Evolutionary conservation across 495 filamentous ascomycete species (phyloP), one percentile per base, ranked within the genome.

Genomic region (Parathielavia hyrcaniae): DNA sequence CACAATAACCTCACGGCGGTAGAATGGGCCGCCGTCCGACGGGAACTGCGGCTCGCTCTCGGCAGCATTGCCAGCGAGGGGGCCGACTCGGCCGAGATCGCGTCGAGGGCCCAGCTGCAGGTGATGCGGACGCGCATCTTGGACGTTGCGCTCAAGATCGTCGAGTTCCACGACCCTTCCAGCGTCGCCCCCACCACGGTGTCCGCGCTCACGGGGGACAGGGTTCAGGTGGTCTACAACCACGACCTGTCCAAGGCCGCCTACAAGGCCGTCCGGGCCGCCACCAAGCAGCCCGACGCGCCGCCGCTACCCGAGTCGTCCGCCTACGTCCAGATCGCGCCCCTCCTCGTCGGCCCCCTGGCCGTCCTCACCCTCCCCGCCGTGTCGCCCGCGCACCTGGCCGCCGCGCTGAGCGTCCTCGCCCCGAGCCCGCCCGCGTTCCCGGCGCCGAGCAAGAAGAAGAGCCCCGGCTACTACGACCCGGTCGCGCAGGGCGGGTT

Each of bases 1-100:
- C 93, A 97, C 80, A 96, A 91, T 80, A 97, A 97, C 71, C 77
- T 98, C 51, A 87, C 86, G 52, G 83, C 91, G 5, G 76, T 78
- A 41, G 93, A 98, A 81, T 96, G 91, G 92, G 78, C 83, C 32
- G 84, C 85, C 13, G 82, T 98, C 56, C 81, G 93, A 53, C 85
- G 93, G 54, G 95, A 97, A 73, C 75, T 98, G 19, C 69, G 72
- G 22, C 72, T 73, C 7, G 90, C 90, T 1, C 69, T 97, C 16
- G 66, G 71, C 23, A 88, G 85, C 51, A 81, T 89, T 3, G 60
- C 75, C 0, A 36, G 59, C 0, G 44, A 53, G 5, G 57, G 51
- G 6, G 45, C 39, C 0, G 54, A 52, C 0, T 22, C 59, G 14
- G 51, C 45, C 9, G 64, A 72, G 11, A 53, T 79, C 46, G 53